Evolutionary conservation across 2,329 filamentous ascomycete genomes (phyloP), one percentile per base, ranked within the genome.

Genomic region (Cytospora chrysosperma): DNA sequence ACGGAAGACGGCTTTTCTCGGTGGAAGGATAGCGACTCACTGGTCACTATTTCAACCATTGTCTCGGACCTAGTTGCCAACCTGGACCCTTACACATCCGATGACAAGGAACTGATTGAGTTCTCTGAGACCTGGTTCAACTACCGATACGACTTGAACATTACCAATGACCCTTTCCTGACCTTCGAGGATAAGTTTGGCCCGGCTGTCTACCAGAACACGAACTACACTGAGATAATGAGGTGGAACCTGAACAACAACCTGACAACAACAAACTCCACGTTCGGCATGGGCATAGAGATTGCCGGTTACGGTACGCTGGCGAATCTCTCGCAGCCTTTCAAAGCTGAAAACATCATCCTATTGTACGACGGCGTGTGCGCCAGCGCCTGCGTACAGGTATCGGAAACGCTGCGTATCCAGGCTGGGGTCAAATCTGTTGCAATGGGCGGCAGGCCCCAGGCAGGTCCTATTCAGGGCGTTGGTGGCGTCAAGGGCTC

Each of bases 301-400:
- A 77, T 85, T 58, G 79, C 78, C 3, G 83, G 82, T 55, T 84
- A 84, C 69, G 74, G 78, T 56, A 77, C 76, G 67, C 77, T 78
- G 17, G 70, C 75, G 21, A 80, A 82, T 68, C 76, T 81, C 51
- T 76, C 79, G 0, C 75, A 79, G 67, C 85, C 84, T 2, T 88
- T 88, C 70, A 77, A 75, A 1, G 75, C 84, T 2, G 82, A 87
- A 63, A 81, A 88, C 70, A 81, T 88, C 52, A 76, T 87, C 49
- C 73, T 88, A 21, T 76, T 87, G n/a, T 81, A 82, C 58, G 85
- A 87, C 68, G 85, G 84, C 37, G 79, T 81, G 68, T 88, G 85
- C 71, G 81, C 81, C 26, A 86, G 83, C 0, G 83, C 84, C 3
- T 88, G 85, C 73, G 80, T 82, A 4, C 75, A 85, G 4, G 85